Evolutionary conservation across 768 basidiomycete genomes (phyloP).

Genomic region (Russula sp.): DNA sequence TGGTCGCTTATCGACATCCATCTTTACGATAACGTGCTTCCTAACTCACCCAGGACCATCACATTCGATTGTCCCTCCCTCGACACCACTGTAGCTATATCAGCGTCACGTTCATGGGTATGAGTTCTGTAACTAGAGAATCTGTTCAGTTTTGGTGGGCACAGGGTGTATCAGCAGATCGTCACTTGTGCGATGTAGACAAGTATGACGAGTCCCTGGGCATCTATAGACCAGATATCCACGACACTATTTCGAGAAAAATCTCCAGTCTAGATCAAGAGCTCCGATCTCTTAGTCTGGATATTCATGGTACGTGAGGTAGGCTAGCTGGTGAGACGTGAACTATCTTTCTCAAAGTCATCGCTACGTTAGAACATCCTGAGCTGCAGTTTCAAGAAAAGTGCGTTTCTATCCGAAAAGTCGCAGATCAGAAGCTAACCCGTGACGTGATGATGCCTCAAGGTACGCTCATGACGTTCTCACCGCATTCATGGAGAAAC

Average conservation of each 20-base stretch:
- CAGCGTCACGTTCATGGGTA: neutral
- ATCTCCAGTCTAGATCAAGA: conserved; percentile 50
- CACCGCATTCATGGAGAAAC: conserved; percentile 57
- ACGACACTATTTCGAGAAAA: conserved; percentile 35
- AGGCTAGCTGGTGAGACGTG: neutral
- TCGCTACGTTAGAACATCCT: conserved; percentile 47
- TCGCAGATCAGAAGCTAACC: neutral
- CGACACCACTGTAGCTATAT: neutral
- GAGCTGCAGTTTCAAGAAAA: conserved; percentile 64
- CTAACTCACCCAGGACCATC: neutral
- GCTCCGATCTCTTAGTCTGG: conserved; percentile 55
- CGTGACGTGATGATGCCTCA: neutral
- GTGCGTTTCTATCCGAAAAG: conserved; percentile 32
- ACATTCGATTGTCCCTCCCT: neutral
- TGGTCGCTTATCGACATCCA: neutral
- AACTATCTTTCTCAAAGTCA: neutral
- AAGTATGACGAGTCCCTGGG: conserved; percentile 9
- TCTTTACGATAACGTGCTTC: neutral
- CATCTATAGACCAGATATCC: conserved; percentile 21
- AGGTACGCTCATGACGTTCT: conserved; percentile 70
- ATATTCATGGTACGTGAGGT: conserved; percentile 55
- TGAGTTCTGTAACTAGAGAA: neutral
- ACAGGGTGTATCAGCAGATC: conserved; percentile 3
- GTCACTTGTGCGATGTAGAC: conserved; percentile 16
- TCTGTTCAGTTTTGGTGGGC: conserved; percentile 20